Base-by-base conservation (phyloP, 495 filamentous ascomycete genomes). In the Tuber umbilicatum region DNA sequence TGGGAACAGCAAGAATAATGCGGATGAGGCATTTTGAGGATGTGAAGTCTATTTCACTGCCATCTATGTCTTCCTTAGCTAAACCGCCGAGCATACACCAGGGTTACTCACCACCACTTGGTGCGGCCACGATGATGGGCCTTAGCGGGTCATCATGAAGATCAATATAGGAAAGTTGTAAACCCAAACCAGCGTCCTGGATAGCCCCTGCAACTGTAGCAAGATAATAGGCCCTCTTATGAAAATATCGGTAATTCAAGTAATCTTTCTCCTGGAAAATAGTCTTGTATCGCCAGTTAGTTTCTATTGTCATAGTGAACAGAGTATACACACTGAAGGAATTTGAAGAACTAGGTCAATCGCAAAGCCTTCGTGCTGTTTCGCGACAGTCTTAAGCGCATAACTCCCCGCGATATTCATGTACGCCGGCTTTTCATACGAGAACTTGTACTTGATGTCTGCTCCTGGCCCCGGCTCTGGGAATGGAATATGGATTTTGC, bases 251-350 rank as follows among this genome's bases (percentile, higher is more conserved):
- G 84, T 94, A 88, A 80, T 98, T 93, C 68, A 94, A 86, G 82
- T 94, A 97, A 84, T 99, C 95, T 83, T 99, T 98, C 71, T 94
- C 91, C 81, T 97, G 92, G 76, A 98, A 93, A 2, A 97, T 85
- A 4, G 87, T 82, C 84, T 67, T 74, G 70, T n/a, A 38, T 5
- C 37, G 4, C 55, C 70, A 64, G 76, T 81, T 55, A 81, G 50
- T 55, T 23, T 23, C 37, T 35, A n/a, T 14, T 45, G 10, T 10
- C 16, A 37, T 37, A 69, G 31, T 71, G 41, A 35, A 35, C 40
- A 21, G 37, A 14, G n/a, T 70, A 40, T 47, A 43, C 81, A 77
- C 84, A 86, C 85, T 67, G 83, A 82, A 23, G 96, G 94, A 89
- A 99, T 95, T 17, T 89, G 90, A 10, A 97, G 88, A 27, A 92